phyloP scores from a whole-genome alignment of 345 rosid species.

The Populus davidiana region DNA sequence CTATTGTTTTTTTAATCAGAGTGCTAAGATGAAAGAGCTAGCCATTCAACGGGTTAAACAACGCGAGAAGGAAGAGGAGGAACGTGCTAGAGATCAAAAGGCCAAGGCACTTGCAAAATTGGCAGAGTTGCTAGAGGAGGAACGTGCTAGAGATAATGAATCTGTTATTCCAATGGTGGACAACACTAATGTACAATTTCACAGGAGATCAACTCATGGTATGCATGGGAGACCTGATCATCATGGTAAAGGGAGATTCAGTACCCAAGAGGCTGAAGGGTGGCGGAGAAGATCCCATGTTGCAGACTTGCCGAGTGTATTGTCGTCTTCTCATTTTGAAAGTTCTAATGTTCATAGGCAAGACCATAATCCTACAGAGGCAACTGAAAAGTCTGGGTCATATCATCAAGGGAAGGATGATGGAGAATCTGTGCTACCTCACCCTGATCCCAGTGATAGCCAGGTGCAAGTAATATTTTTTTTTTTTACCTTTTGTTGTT shows the following conservation, averaged over 20 bases:
- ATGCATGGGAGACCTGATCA: conserved; percentile 52
- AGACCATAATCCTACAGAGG: conserved; percentile 30
- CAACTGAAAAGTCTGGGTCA: conserved; percentile 34
- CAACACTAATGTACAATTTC: conserved; percentile 32
- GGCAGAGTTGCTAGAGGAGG: too few species aligned
- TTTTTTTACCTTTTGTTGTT: neutral
- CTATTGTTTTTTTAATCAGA: conserved; percentile 40
- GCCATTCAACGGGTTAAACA: conserved; percentile 70
- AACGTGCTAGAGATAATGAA: too few species aligned
- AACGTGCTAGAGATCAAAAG: conserved; percentile 77
- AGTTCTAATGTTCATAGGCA: conserved; percentile 36
- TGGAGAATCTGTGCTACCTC: conserved; percentile 36
- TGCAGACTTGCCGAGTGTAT: conserved; percentile 31
- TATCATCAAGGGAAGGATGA: conserved; percentile 38
- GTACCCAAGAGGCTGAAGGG: conserved; percentile 52
- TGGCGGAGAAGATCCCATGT: conserved; percentile 45
- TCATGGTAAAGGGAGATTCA: conserved; percentile 53
- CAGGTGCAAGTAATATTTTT: conserved; percentile 44
- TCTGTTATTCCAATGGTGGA: conserved; percentile 26
- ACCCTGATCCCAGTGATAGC: conserved; percentile 46
- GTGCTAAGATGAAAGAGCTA: conserved; percentile 65
- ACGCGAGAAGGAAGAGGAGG: conserved; percentile 83
- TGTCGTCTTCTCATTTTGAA: conserved; percentile 37
- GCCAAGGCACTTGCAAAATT: conserved; percentile 83
- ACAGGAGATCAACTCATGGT: conserved; percentile 68